These are phyloP conservation scores for Diaporthe sp. DNA, from an alignment of 2,329 filamentous ascomycete species.

Conservation along the genomic window DNA sequence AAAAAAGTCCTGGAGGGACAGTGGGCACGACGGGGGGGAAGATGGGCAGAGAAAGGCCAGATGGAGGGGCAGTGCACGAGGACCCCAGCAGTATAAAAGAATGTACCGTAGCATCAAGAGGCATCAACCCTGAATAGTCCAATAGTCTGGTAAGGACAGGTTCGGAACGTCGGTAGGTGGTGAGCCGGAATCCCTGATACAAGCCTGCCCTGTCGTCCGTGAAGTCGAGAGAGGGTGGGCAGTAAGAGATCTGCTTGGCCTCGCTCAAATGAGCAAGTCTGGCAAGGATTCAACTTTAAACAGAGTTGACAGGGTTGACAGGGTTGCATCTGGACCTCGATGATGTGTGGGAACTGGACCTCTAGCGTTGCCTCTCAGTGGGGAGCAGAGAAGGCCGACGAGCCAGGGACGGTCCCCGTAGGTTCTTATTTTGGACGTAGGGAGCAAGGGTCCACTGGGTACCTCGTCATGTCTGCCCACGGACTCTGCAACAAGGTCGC, in stretches of 20 bases:
- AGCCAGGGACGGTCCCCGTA: conserved; percentile 48
- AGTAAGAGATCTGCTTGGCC: conserved; percentile 56
- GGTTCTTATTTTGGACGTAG: conserved; percentile 50
- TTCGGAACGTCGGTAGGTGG: conserved; percentile 66
- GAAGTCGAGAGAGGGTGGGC: conserved; percentile 49
- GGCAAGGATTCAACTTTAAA: conserved; percentile 53
- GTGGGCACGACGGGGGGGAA: conserved; percentile 56
- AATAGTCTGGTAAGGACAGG: conserved; percentile 59
- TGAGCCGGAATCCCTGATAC: conserved; percentile 65
- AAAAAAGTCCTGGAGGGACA: conserved; percentile 49
- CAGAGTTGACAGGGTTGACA: conserved; percentile 53
- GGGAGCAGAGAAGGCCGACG: conserved; percentile 49
- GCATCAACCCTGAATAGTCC: conserved; percentile 55
- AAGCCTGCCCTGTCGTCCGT: conserved; percentile 53
- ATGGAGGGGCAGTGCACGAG: conserved; percentile 65
- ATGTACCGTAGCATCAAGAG: conserved; percentile 57
- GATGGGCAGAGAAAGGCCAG: conserved; percentile 55
- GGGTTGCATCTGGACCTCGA: conserved; percentile 58
- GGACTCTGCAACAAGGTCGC: conserved; percentile 41
- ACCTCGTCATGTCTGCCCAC: conserved; percentile 45
- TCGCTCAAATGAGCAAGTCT: conserved; percentile 52
- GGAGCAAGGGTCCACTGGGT: conserved; percentile 47
- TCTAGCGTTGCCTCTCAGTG: conserved; percentile 45
- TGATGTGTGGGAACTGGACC: conserved; percentile 53
- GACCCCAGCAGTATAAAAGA: conserved; percentile 67